Evolutionary conservation across 352 stramenopile species (phyloP), one percentile per base, ranked within the genome.

Genomic region (Blastocystis sp.): DNA sequence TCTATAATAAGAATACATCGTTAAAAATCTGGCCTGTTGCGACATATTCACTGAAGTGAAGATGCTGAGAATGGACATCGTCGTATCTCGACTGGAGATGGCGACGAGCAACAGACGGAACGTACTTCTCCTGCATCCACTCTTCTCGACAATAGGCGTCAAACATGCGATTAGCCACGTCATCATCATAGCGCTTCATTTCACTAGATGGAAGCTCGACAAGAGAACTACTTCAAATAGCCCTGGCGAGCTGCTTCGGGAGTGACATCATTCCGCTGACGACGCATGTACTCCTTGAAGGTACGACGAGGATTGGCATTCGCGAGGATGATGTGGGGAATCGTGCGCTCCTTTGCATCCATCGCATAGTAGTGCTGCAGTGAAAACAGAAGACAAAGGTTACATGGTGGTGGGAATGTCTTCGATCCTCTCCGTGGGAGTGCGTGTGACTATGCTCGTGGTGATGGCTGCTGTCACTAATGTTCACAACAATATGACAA

Each of bases 261-360:
- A n/a, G 73, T 85, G 53, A 85, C 68, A 34, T 68, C 53, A 30
- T 64, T 54, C 7, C 47, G 45, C 39, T 85, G 73, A 45, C 50
- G 73, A 24, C 45, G 45, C 50, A 85, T 85, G 26, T 66, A 85
- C 50, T 64, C 26, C 24, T 65, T 24, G 56, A 85, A 85, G 1
- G 47, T 54, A 18, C 37, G 34, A 43, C 13, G 47, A 11, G 73
- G 18, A 8, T 56, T 85, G n/a, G 54, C 47, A 45, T 85, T 68
- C 13, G 73, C 73, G 13, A 85, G 50, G 34, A 53, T 11, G 47
- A 85, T 85, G 56, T 85, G 47, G 16, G 73, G 73, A 50, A 85
- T 34, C 5, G 20, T 54, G 11, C 73, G 73, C 39, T 64, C 54
- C 39, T 65, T 62, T 7, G 8, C 63, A 7, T 85, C 73, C 53